Evolutionary conservation across 768 basidiomycete genomes (phyloP).

Genomic region (Termitomyces sp.): DNA sequence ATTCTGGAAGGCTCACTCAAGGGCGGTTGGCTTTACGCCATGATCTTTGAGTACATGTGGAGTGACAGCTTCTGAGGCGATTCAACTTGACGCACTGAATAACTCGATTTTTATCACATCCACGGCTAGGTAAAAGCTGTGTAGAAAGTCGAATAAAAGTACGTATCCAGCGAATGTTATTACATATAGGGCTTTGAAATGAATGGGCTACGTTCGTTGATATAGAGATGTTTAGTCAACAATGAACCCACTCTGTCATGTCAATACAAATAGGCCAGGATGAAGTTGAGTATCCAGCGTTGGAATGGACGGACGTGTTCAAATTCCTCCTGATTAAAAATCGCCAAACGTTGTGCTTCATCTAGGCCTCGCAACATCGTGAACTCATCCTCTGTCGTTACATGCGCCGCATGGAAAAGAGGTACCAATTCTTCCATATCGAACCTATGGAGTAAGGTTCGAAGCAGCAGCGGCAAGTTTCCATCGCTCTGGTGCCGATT

Average conservation of each 20-base stretch:
- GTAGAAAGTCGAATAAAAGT: too few species aligned
- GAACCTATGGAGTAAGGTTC: neutral
- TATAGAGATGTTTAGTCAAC: too few species aligned
- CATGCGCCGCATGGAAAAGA: neutral
- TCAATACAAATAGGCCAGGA: neutral
- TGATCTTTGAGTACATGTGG: too few species aligned
- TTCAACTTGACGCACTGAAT: too few species aligned
- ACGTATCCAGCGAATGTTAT: too few species aligned
- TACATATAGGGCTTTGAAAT: too few species aligned
- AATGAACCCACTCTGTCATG: neutral
- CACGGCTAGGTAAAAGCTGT: too few species aligned
- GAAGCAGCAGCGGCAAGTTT: neutral
- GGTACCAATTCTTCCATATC: slow-evolving; percentile 2
- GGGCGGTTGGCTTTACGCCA: too few species aligned
- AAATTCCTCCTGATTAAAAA: neutral
- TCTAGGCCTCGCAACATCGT: neutral
- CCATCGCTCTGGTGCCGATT: neutral
- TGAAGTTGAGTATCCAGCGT: neutral
- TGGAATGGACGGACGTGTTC: neutral
- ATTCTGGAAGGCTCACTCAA: too few species aligned
- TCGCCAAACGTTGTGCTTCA: neutral
- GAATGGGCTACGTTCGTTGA: too few species aligned
- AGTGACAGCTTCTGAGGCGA: too few species aligned
- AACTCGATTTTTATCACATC: too few species aligned
- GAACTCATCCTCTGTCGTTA: slow-evolving; percentile 1